Base-by-base conservation (phyloP, 306 rosid genomes). In the Citrullus colocynthis region DNA sequence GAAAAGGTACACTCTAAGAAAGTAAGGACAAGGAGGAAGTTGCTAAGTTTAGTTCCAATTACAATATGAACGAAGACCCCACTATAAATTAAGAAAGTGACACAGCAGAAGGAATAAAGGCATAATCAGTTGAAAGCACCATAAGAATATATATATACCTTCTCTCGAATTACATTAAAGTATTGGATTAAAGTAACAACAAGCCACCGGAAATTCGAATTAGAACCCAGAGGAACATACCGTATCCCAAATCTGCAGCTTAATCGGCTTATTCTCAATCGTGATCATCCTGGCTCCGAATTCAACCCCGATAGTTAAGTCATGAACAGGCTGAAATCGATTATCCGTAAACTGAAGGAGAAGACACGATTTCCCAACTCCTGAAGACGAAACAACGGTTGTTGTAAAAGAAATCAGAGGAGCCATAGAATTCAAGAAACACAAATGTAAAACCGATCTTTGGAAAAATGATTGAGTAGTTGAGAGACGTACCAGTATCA, bases 191-290 rank as follows among this genome's bases (percentile, higher is more conserved):
- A 44, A 9, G 18, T 18, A 20, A 69, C 54, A 69, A 32, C 4
- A 32, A 32, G 36, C 36, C 2, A 32, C 36, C 2, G 36, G 2
- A 32, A 32, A 32, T 32, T 32, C 30, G 18, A 41, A 67, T 39
- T n/a, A 77, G 52, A 80, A 76, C 59, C 48, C 16, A 48, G 21
- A 18, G 24, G 1, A 80, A 86, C 93, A 80, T 75, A 92, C 99
- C 89, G 99, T 96, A 84, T 96, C 99, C 99, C 99, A 96, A 79
- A 96, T 96, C 89, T 96, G 99, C 78, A 96, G 89, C 84, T 96
- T 96, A 85, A 96, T 92, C 12, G 99, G 96, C 83, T 96, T 96
- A 78, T 88, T 96, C 64, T 96, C 99, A 72, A 96, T 96, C 4
- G 93, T 92, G 86, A 96, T 96, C 98, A 96, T 96, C 91, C 99